phyloP scores from a whole-genome alignment of 1,284 basidiomycete genomes.

The Fomitopsis schrenkii region DNA sequence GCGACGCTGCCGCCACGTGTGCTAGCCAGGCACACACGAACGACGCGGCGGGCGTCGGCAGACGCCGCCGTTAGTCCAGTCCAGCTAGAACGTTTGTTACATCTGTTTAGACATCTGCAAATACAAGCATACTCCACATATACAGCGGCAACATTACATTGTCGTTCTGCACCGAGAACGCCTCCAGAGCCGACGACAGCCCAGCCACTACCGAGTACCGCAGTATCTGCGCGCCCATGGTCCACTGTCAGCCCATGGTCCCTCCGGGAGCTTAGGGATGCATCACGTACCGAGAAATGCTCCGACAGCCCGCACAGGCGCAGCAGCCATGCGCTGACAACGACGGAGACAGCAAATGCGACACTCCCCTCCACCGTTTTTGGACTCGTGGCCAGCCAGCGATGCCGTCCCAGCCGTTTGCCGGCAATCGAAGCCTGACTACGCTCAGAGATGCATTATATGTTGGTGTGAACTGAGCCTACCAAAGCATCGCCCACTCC shows the following conservation, averaged over 20 bases:
- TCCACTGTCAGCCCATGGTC: constrained; percentile 6
- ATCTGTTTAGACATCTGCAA: constrained; percentile 38
- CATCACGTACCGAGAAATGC: constrained; percentile 59
- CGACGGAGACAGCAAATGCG: constrained; percentile 77
- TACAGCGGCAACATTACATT: constrained; percentile 89
- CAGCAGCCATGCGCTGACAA: constrained; percentile 66
- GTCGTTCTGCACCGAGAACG: constrained; percentile 89
- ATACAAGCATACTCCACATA: constrained; percentile 77
- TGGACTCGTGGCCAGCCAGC: constrained; percentile 79
- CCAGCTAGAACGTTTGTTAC: neutral
- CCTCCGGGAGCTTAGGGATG: neutral
- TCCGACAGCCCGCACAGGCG: constrained; percentile 68
- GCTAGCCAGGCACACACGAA: neutral
- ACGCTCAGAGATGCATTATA: neutral
- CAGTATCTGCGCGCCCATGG: constrained; percentile 34
- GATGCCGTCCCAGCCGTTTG: constrained; percentile 71
- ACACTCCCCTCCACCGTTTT: constrained; percentile 93
- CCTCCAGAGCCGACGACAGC: constrained; percentile 76
- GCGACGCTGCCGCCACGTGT: neutral
- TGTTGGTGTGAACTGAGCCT: constrained; percentile 20
- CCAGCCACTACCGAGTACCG: constrained; percentile 56
- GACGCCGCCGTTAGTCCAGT: neutral
- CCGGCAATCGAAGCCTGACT: constrained; percentile 88
- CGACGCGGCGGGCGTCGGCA: neutral
- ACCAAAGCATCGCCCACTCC: constrained; percentile 94